Conservation (phyloP, 306 rosid genomes). For the Rosa lucieae region DNA sequence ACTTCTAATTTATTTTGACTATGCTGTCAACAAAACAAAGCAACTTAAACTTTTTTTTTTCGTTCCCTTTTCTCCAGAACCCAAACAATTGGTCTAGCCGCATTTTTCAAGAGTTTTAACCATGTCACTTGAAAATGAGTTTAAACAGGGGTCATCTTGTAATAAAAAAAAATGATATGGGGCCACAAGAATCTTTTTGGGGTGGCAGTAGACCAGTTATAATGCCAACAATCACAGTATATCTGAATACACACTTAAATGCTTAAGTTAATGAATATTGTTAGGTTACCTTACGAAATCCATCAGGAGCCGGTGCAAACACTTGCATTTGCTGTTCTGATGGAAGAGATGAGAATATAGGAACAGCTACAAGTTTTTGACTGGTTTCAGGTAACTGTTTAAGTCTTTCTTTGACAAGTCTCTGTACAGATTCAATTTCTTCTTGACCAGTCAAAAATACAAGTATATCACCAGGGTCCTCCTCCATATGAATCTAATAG, state of each 20-base stretch:
- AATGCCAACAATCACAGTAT: neutral
- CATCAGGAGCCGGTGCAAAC: constrained; percentile 64
- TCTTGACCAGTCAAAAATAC: constrained; percentile 88
- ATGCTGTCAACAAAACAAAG: neutral
- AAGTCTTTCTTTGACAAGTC: constrained; percentile 59
- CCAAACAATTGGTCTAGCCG: neutral
- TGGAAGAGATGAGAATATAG: constrained; percentile 88
- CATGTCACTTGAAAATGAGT: neutral
- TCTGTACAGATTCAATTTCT: constrained; percentile 80
- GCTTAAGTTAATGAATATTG: neutral
- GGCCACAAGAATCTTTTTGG: neutral
- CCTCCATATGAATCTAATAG: constrained; percentile 72
- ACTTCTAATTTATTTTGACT: neutral
- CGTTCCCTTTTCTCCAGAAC: neutral
- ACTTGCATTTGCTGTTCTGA: constrained; percentile 79
- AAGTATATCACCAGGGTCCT: constrained; percentile 81
- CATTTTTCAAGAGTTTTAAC: neutral
- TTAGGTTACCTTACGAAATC: constrained; percentile 71
- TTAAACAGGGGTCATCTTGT: neutral
- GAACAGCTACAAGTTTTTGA: constrained; percentile 50
- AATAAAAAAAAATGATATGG: neutral
- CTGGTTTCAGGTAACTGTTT: constrained; percentile 58
- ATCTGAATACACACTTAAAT: neutral
- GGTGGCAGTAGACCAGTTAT: neutral
- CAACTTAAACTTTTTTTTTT: neutral